Base-by-base conservation (phyloP, 176 grass and related monocot species). In the Avena atlantica region DNA sequence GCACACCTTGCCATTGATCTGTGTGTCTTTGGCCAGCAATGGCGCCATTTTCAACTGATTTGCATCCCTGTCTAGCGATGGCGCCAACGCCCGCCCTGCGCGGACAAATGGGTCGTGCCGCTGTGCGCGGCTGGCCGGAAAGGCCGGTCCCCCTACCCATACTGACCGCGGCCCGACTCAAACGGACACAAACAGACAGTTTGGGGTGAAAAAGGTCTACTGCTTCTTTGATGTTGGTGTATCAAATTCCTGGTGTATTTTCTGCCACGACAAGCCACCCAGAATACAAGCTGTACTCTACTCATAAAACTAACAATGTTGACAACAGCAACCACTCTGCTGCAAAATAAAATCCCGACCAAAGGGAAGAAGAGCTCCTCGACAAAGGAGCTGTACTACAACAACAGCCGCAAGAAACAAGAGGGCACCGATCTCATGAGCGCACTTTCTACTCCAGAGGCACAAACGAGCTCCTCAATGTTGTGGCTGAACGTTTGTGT, bases 361-460 rank as follows among this genome's bases (percentile, higher is more conserved):
- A 14, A 69, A 67, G 9, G 63, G 63, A 40, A 40, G 5, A 58
- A 12, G 44, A 64, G 27, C 29, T 52, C 72, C 77, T 63, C 59
- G 66, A 89, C 83, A n/a, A 74, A 75, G 77, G 58, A 51, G 50
- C 50, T 61, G 29, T 44, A 86, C 52, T 47, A 47, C 44, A 47
- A 47, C 44, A 47, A 10, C 8, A 47, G 44, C 44, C 44, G 44
- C 44, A 47, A 47, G 27, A 78, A 79, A 71, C 21, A 80, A 47
- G 57, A 74, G 60, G 9, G 12, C 8, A 68, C 14, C 78, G 59
- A 4, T 76, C 5, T 56, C 50, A 2, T 13, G 42, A 40, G 37
- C 19, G 20, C 42, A 25, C 37, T 89, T 81, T 48, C 60, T 12
- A 23, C 31, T 72, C 68, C 47, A 80, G 36, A 76, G 15, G 21